Conservation (phyloP, 495 filamentous ascomycete species). For the Aspergillus sclerotiicarbonarius region DNA sequence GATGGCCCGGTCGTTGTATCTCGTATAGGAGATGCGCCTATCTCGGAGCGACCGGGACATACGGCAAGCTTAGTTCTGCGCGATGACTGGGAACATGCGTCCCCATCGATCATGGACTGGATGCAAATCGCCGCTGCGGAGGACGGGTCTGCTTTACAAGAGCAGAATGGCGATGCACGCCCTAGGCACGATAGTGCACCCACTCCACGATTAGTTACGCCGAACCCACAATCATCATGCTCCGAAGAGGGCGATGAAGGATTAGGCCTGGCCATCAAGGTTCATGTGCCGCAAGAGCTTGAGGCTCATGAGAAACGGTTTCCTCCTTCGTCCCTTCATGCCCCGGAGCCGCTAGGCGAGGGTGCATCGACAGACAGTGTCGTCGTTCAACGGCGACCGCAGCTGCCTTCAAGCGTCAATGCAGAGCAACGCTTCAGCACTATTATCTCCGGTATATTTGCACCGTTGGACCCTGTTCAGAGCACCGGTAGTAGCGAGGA, state of each 20-base stretch:
- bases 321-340: constrained; percentile 36
- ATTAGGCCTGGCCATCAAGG: constrained; percentile 41
- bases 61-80: constrained; percentile 46
- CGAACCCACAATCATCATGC: constrained; percentile 11
- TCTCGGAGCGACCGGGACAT: constrained; percentile 24
- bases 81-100: constrained; percentile 55
- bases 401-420: constrained; percentile 34
- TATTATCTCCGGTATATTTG: constrained; percentile 37
- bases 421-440: constrained; percentile 35
- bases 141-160: constrained; percentile 30
- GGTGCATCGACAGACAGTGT: constrained; percentile 7
- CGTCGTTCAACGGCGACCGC: constrained; percentile 2
- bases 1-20: constrained; percentile 42
- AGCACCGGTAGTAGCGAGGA: constrained; percentile 48
- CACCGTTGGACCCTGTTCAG: constrained; percentile 59
- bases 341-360: constrained; percentile 33
- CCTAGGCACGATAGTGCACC: constrained; percentile 23
- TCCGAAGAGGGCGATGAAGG: constrained; percentile 18
- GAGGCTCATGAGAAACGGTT: constrained; percentile 30
- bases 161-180: constrained; percentile 17
- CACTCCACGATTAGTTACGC: constrained; percentile 25
- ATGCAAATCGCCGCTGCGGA: constrained; percentile 49
- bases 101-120: constrained; percentile 56
- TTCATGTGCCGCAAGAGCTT: constrained; percentile 26
- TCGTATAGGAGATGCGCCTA: constrained; percentile 19